These are phyloP conservation scores for Cryptosporidium andersoni DNA, from an alignment of 169 alveolate genomes.

Conservation along the genomic window DNA sequence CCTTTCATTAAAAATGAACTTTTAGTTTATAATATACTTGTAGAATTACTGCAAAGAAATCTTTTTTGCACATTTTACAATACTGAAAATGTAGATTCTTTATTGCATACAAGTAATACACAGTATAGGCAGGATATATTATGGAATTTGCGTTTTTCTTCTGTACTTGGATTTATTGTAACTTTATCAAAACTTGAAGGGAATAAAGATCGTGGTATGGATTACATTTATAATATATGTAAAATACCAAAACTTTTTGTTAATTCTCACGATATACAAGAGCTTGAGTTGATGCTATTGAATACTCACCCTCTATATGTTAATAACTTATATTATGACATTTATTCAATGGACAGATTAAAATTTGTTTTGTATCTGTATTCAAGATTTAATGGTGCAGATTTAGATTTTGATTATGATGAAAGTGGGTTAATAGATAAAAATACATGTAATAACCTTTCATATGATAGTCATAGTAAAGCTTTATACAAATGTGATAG, in stretches of 20 bases:
- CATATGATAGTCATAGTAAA: too few relatives aligned
- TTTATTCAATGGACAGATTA: constrained; percentile 7
- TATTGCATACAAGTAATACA: constrained; percentile 48
- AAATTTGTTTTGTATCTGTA: constrained; percentile 24
- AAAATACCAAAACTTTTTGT: constrained; percentile 22
- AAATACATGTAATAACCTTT: neutral
- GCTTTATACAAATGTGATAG: constrained; percentile 30
- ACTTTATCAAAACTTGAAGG: constrained; percentile 48
- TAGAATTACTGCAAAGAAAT: constrained; percentile 58
- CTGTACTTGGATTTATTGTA: constrained; percentile 54
- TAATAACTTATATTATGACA: constrained; percentile 22
- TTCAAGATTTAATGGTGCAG: constrained; percentile 1
- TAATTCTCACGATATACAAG: neutral
- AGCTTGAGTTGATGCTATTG: constrained; percentile 16
- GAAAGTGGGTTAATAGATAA: neutral
- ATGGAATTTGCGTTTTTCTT: constrained; percentile 65
- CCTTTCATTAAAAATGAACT: constrained; percentile 51
- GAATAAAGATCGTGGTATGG: constrained; percentile 16
- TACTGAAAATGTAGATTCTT: constrained; percentile 44
- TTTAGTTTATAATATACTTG: constrained; percentile 20
- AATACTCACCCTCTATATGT: constrained; percentile 39
- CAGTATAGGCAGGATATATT: constrained; percentile 52
- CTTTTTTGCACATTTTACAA: constrained; percentile 50
- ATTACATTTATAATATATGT: constrained; percentile 21
- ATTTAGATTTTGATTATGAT: neutral